Evolutionary conservation across 2,329 filamentous ascomycete species (phyloP).

Genomic region (Chrysoporthe austroafricana): DNA sequence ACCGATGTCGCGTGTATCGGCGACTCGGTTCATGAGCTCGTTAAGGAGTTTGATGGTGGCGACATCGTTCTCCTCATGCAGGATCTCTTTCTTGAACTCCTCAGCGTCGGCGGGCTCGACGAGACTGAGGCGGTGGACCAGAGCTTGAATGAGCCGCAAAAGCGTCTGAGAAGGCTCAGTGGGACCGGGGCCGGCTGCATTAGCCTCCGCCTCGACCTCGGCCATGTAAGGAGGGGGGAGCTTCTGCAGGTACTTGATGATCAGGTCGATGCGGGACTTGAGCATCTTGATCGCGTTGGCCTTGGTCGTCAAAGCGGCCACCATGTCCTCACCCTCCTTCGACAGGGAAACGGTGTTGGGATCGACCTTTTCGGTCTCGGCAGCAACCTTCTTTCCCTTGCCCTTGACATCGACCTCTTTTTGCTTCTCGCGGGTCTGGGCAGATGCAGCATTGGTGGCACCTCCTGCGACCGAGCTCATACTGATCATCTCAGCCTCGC

Average conservation of each 20-base stretch:
- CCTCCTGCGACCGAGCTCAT: conserved; percentile 91
- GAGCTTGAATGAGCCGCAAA: conserved; percentile 84
- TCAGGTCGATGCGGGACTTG: conserved; percentile 72
- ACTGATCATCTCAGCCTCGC: conserved; percentile 96
- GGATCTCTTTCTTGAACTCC: conserved; percentile 70
- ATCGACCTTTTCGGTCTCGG: conserved; percentile 35
- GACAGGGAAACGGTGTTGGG: conserved; percentile 54
- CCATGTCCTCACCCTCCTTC: conserved; percentile 63
- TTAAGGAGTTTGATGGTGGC: conserved; percentile 77
- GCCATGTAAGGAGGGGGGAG: conserved; percentile 55
- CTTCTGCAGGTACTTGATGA: conserved; percentile 75
- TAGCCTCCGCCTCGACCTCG: conserved; percentile 45
- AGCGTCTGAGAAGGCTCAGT: conserved; percentile 67
- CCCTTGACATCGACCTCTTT: conserved; percentile 47
- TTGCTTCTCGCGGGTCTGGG: conserved; percentile 47
- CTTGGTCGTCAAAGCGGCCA: conserved; percentile 77
- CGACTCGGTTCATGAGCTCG: conserved; percentile 72
- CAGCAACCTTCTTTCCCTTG: conserved; percentile 54
- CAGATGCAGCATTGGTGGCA: conserved; percentile 76
- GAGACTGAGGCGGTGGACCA: conserved; percentile 81
- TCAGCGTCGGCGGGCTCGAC: conserved; percentile 72
- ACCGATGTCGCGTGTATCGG: conserved; percentile 72
- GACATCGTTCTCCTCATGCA: conserved; percentile 83
- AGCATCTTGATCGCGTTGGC: conserved; percentile 95
- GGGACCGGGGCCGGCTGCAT: conserved; percentile 38